Base-by-base conservation (phyloP, 495 filamentous ascomycete genomes). In the Aspergillus homomorphus region DNA sequence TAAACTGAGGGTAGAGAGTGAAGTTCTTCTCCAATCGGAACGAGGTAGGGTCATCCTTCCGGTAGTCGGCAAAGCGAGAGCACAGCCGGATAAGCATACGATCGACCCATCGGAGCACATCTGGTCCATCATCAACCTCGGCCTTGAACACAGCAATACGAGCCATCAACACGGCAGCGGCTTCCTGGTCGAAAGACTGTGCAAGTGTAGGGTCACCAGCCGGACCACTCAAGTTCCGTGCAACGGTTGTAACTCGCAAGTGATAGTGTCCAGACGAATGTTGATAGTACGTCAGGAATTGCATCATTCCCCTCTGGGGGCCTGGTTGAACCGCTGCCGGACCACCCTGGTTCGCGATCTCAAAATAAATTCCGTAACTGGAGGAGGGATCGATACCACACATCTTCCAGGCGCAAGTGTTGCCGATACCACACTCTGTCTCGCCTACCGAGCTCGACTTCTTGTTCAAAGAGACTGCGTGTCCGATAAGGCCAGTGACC, bases 391-490 rank as follows among this genome's bases (percentile, higher is more conserved):
- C 92, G 60, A 99, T 96, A 58, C 90, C 91, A 66, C 94, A 98
- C 92, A 99, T 97, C 76, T 98, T 99, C 95, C 95, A 99, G 1
- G 92, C 93, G 74, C 95, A 98, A 7, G 95, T 99, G 68, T 98
- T 98, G 67, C 95, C 95, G 65, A 98, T 97, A 63, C 95, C 95
- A 71, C 92, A 95, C 70, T 99, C 95, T 0, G 94, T 98, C 77
- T 99, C 95, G 45, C 95, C 95, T 24, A 99, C 95, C 6, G 91
- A 96, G 10, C 88, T 87, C 2, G 94, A 97, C 69, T 99, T 99
- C 79, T 98, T 99, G 78, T 97, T 97, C 69, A 96, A 76, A 3
- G 92, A 96, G 30, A 98, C 86, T 2, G 94, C 95, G 70, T 98
- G 95, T 20, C 95, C 95, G 68, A 99, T 99, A 48, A 99, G 82